These are phyloP conservation scores for Nectriaceae sp. DNA, from an alignment of 2,329 filamentous ascomycete genomes.

Conservation along the genomic window DNA sequence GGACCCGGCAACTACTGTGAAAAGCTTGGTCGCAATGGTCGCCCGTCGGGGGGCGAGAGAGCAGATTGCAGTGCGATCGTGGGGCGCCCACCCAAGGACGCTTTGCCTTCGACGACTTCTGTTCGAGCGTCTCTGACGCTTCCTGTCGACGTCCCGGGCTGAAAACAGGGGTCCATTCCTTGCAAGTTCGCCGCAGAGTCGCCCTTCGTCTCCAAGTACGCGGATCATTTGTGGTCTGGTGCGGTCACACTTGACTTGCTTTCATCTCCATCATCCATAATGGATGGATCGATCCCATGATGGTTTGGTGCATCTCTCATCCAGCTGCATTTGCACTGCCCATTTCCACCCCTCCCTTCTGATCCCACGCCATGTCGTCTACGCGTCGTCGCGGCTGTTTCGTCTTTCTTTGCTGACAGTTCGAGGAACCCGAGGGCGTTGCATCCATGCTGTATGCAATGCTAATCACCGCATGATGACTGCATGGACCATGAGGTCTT, in stretches of 20 bases:
- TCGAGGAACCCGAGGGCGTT: slow-evolving; percentile 6
- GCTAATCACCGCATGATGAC: slow-evolving; percentile 17
- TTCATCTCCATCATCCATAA: slow-evolving; percentile 11
- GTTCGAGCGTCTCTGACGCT: slow-evolving; percentile 23
- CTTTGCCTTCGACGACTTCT: background rate
- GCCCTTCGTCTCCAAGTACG: slow-evolving; percentile 9
- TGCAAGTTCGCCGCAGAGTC: slow-evolving; percentile 19
- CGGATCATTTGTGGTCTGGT: slow-evolving; percentile 14
- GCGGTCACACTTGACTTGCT: slow-evolving; percentile 13
- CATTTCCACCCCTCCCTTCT: slow-evolving; percentile 13
- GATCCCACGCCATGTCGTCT: slow-evolving; percentile 5
- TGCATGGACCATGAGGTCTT: slow-evolving; percentile 17
- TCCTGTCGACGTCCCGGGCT: slow-evolving; percentile 26
- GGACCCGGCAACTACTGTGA: slow-evolving; percentile 21
- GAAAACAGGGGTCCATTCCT: slow-evolving; percentile 32
- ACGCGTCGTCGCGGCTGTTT: slow-evolving; percentile 13
- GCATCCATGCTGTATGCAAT: slow-evolving; percentile 8
- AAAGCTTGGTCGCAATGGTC: slow-evolving; percentile 13
- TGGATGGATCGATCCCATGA: slow-evolving; percentile 10
- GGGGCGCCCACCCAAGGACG: slow-evolving; percentile 23
- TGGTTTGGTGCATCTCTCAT: slow-evolving; percentile 8
- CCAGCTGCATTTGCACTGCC: slow-evolving; percentile 20
- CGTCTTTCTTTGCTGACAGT: slow-evolving; percentile 16
- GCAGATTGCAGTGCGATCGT: slow-evolving; percentile 33
- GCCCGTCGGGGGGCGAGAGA: slow-evolving; percentile 15